Conservation (phyloP, 257 asterid species). For the Echium plantagineum region DNA sequence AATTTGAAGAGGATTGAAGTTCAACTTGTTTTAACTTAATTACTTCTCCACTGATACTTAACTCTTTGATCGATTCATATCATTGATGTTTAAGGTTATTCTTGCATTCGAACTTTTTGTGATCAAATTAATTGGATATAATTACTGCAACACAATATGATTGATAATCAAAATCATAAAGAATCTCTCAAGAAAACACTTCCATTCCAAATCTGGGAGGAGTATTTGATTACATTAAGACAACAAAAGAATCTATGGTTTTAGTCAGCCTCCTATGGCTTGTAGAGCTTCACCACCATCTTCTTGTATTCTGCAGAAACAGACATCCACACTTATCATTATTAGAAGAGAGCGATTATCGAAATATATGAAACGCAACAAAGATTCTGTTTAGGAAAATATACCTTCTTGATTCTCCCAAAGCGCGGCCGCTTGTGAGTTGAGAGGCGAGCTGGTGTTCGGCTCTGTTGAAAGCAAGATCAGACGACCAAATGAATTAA, state of each 20-base stretch:
- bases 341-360: neutral
- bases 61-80: too few species aligned
- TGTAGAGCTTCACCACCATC: slow-evolving; percentile 35
- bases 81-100: too few species aligned
- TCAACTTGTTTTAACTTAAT: too few species aligned
- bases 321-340: neutral
- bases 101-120: too few species aligned
- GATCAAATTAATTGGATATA: too few species aligned
- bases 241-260: neutral
- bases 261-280: slow-evolving; percentile 17
- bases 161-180: too few species aligned
- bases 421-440: slow-evolving; percentile 75
- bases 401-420: slow-evolving; percentile 90
- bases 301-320: slow-evolving; percentile 26
- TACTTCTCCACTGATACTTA: too few species aligned
- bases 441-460: slow-evolving; percentile 83
- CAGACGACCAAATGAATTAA: neutral
- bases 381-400: neutral
- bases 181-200: neutral
- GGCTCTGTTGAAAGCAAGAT: slow-evolving; percentile 41
- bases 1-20: too few species aligned
- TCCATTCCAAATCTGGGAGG: neutral
- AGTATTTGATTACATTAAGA: neutral
- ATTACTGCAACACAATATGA: too few species aligned
- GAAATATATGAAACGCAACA: neutral